Conservation (phyloP, 148 eudicot species). For the Polygonum maritimum region DNA sequence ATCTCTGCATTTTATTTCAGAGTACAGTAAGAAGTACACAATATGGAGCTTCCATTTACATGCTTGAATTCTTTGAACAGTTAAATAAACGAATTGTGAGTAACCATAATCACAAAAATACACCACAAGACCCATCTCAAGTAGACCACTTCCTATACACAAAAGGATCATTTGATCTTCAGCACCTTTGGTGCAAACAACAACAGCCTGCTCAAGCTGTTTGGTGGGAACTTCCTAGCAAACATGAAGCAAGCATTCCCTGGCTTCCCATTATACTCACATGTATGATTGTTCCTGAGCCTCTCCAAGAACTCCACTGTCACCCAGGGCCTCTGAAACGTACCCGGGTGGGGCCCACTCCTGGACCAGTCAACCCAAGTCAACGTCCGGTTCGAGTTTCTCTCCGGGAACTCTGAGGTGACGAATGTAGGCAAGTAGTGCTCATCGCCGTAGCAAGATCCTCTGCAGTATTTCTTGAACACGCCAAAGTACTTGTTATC, state of each 20-base stretch:
- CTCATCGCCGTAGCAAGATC: constrained; percentile 54
- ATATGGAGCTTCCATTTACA: constrained; percentile 4
- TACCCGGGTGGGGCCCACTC: constrained; percentile 53
- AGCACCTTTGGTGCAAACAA: constrained; percentile 27
- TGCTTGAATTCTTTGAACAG: not conserved
- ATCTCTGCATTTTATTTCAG: constrained; percentile 1
- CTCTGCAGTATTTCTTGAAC: constrained; percentile 32
- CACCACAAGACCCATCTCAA: constrained; percentile 8
- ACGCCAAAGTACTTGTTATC: constrained; percentile 37
- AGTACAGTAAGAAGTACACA: not conserved
- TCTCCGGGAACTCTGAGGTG: constrained; percentile 21
- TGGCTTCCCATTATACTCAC: constrained; percentile 34
- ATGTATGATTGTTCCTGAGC: constrained; percentile 21
- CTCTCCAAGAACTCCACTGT: constrained; percentile 23
- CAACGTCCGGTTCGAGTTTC: constrained; percentile 35
- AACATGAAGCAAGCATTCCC: constrained; percentile 30
- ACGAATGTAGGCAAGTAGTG: constrained; percentile 64
- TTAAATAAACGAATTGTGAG: not conserved
- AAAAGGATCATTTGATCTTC: constrained; percentile 22
- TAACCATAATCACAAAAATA: not conserved
- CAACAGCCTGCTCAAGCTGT: constrained; percentile 31
- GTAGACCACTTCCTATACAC: not conserved
- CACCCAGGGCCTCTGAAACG: constrained; percentile 17
- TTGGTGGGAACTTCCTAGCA: constrained; percentile 46
- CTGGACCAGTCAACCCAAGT: constrained; percentile 72